Evolutionary conservation across 148 eudicot genomes (phyloP).

Genomic region (Spergularia marina): DNA sequence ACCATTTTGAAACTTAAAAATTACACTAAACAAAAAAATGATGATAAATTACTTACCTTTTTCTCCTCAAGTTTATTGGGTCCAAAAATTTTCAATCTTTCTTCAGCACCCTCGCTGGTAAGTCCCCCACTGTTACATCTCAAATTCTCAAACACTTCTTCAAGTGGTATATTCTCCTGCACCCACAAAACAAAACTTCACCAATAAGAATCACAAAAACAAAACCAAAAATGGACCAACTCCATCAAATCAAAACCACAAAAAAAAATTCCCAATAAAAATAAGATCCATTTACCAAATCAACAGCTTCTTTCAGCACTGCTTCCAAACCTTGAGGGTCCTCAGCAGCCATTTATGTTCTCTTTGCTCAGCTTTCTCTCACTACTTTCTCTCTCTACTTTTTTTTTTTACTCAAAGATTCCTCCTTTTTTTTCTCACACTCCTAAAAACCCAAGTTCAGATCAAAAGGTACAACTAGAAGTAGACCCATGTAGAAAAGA

Average conservation of each 20-base stretch:
- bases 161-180: constrained; percentile 95
- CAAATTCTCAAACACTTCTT: constrained; percentile 95
- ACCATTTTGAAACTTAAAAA: not conserved
- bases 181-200: constrained; percentile 28
- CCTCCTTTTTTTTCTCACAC: constrained; percentile 7
- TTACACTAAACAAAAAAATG: not conserved
- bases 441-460: constrained; percentile 23
- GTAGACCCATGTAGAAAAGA: not conserved
- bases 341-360: constrained; percentile 59
- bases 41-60: constrained; percentile 42
- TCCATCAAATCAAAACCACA: not conserved
- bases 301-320: constrained; percentile 91
- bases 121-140: constrained; percentile 94
- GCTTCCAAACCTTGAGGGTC: constrained; percentile 89
- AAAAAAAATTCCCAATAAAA: not conserved
- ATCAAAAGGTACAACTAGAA: constrained; percentile 23
- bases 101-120: constrained; percentile 69
- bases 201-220: constrained; percentile 17
- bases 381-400: constrained; percentile 12
- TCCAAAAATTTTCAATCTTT: constrained; percentile 84
- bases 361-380: not conserved
- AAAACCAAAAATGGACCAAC: not conserved
- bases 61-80: constrained; percentile 98
- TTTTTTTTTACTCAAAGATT: constrained; percentile 12
- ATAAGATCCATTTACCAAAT: constrained; percentile 91